Evolutionary conservation across 257 asterid genomes (phyloP).

Genomic region (Plantago ovata): DNA sequence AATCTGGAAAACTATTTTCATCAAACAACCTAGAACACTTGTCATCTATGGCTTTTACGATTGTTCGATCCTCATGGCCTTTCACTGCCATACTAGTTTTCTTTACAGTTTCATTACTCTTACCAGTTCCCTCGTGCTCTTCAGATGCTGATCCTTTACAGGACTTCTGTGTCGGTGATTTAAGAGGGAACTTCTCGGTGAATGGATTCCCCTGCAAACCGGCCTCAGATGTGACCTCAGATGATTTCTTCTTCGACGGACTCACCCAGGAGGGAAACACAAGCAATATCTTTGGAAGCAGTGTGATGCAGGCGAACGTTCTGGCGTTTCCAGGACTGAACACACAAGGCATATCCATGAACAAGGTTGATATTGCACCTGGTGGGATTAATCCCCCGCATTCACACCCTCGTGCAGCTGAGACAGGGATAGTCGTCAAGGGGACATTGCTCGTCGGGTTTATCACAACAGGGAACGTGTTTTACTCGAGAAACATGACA

Average conservation of each 20-base stretch:
- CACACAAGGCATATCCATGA: slow-evolving; percentile 50
- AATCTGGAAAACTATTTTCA: neutral
- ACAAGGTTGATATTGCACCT: slow-evolving; percentile 35
- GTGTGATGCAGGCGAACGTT: slow-evolving; percentile 23
- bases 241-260: slow-evolving; percentile 53
- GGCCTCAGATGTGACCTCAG: slow-evolving; percentile 27
- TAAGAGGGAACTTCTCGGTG: slow-evolving; percentile 2
- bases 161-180: slow-evolving; percentile 47
- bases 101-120: slow-evolving; percentile 4
- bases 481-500: slow-evolving; percentile 32
- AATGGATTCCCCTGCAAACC: slow-evolving; percentile 55
- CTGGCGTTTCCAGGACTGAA: slow-evolving; percentile 46
- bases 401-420: slow-evolving; percentile 45
- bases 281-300: slow-evolving; percentile 16
- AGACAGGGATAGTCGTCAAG: slow-evolving; percentile 28
- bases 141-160: slow-evolving; percentile 50
- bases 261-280: slow-evolving; percentile 33
- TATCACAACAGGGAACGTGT: slow-evolving; percentile 28
- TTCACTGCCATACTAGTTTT: neutral
- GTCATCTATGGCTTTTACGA: neutral
- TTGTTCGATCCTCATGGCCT: neutral
- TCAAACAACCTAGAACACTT: neutral
- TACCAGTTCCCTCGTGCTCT: slow-evolving; percentile 25
- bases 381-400: slow-evolving; percentile 52
- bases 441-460: slow-evolving; percentile 42